Evolutionary conservation across 2,329 filamentous ascomycete species (phyloP), one percentile per base, ranked within the genome.

Genomic region (Cordyceps tenuipes): DNA sequence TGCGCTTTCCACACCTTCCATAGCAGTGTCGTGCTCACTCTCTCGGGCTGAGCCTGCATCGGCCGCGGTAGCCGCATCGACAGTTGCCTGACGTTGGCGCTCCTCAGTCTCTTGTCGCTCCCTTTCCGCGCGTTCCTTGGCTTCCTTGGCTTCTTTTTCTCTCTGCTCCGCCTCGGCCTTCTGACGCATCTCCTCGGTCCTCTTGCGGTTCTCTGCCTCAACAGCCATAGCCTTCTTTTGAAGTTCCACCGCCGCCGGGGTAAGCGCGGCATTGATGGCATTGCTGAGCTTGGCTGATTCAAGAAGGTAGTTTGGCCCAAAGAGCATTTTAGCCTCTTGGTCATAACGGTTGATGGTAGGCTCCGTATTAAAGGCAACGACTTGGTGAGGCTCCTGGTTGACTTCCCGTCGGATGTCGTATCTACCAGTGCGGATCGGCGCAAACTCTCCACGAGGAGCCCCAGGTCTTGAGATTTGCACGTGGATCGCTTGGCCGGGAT

Each of bases 241-340:
- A 61, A 86, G 85, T 69, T 93, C 86, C 62, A 96, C 86, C 8
- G 93, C 92, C 23, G 89, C 86, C 46, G 94, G 94, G 3, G 93
- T 86, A 63, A 99, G 82, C 46, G 85, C 75, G 49, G 84, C 86
- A 46, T 91, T 77, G 29, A 99, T 82, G 2, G 84, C 81, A 65
- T 83, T 87, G 64, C 87, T 75, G 17, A 96, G 79, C 62, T 82
- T 79, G 2, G 86, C 82, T 69, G 89, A 89, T 53, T 96, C 91
- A 3, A 82, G 70, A 57, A 63, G 60, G 53, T 87, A 82, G 53
- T 76, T 79, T 23, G 78, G 74, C 29, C 89, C 89, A 72, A 94
- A 97, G 0, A 97, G 80, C 71, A 99, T 86, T 64, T 88, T 86
- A 9, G 91, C 87, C 72, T 97, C 95, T 69, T 97, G 91, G 69